These are phyloP conservation scores for Coccomyxa subellipsoidea DNA, from an alignment of 163 green algal genomes.

Conservation along the genomic window DNA sequence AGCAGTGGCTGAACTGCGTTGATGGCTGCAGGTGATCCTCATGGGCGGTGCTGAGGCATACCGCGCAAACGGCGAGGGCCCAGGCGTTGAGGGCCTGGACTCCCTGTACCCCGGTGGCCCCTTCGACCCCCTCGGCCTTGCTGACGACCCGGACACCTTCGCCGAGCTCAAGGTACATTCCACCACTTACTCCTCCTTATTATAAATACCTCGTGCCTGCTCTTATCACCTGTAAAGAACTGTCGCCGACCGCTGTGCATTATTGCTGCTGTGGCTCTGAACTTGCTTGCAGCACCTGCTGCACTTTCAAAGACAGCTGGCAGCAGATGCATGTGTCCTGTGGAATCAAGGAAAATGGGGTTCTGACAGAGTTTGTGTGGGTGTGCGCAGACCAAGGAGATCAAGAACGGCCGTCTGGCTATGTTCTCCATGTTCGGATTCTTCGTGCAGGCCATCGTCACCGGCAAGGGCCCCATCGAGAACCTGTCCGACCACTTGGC, in stretches of 20 bases:
- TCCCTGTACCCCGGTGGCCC: constrained; percentile 51
- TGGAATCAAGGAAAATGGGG: no score
- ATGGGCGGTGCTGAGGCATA: constrained; percentile 53
- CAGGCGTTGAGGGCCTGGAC: constrained; percentile 33
- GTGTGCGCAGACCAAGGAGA: constrained; percentile 46
- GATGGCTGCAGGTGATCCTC: constrained; percentile 43
- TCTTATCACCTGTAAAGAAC: no score
- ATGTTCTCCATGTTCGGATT: constrained; percentile 75
- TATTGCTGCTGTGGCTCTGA: no score
- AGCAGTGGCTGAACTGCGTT: not conserved
- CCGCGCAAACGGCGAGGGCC: constrained; percentile 44
- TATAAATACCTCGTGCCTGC: no score
- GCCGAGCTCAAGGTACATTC: constrained; percentile 62
- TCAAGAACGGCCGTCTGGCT: constrained; percentile 56
- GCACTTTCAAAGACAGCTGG: no score
- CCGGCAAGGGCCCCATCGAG: constrained; percentile 60
- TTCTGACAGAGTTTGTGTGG: not conserved
- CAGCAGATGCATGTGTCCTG: no score
- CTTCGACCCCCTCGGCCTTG: constrained; percentile 85
- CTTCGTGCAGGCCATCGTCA: constrained; percentile 82
- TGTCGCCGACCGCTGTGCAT: no score
- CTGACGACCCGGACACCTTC: constrained; percentile 81
- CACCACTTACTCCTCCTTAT: not conserved
- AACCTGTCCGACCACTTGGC: constrained; percentile 48
- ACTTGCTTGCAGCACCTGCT: no score